Conservation (phyloP, 768 basidiomycete genomes). For the Chalciporus chontae region DNA sequence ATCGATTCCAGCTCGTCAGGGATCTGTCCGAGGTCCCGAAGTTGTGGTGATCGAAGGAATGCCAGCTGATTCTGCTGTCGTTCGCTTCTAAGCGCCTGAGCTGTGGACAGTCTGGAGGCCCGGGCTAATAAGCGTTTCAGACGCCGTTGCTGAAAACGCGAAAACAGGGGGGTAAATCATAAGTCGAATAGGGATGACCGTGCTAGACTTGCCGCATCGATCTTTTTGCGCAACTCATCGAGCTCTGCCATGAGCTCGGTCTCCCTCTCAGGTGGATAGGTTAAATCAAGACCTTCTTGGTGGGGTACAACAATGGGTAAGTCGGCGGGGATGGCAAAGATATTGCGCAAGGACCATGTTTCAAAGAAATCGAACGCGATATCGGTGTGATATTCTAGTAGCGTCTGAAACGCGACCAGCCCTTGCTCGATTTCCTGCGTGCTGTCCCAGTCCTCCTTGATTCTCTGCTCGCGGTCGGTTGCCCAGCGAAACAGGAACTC, state of each 20-base stretch:
- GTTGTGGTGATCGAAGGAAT: slow-evolving; percentile 43
- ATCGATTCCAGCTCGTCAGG: slow-evolving; percentile 40
- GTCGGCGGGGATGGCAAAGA: slow-evolving; percentile 72
- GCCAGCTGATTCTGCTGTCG: slow-evolving; percentile 40
- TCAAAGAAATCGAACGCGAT: slow-evolving; percentile 91
- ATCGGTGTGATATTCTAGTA: slow-evolving; percentile 85
- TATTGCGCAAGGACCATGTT: slow-evolving; percentile 84
- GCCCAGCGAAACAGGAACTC: slow-evolving; percentile 73
- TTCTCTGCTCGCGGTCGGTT: slow-evolving; percentile 52
- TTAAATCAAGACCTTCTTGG: slow-evolving; percentile 69
- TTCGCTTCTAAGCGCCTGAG: slow-evolving; percentile 46
- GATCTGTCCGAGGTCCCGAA: slow-evolving; percentile 34
- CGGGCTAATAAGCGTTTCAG: slow-evolving; percentile 54
- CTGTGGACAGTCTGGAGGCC: slow-evolving; percentile 46
- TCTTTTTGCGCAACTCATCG: slow-evolving; percentile 58
- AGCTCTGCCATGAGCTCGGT: slow-evolving; percentile 64
- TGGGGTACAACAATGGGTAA: slow-evolving; percentile 73
- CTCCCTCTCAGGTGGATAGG: slow-evolving; percentile 52
- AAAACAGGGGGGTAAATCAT: slow-evolving; percentile 8
- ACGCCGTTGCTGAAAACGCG: slow-evolving; percentile 54
- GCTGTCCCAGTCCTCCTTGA: slow-evolving; percentile 50
- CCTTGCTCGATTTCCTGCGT: slow-evolving; percentile 76
- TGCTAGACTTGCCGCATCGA: slow-evolving; percentile 60
- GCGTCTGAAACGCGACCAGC: slow-evolving; percentile 80
- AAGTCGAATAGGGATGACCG: neutral